Evolutionary conservation across 2,329 filamentous ascomycete genomes (phyloP), one percentile per base, ranked within the genome.

Genomic region (Zasmidium citrigriseum): DNA sequence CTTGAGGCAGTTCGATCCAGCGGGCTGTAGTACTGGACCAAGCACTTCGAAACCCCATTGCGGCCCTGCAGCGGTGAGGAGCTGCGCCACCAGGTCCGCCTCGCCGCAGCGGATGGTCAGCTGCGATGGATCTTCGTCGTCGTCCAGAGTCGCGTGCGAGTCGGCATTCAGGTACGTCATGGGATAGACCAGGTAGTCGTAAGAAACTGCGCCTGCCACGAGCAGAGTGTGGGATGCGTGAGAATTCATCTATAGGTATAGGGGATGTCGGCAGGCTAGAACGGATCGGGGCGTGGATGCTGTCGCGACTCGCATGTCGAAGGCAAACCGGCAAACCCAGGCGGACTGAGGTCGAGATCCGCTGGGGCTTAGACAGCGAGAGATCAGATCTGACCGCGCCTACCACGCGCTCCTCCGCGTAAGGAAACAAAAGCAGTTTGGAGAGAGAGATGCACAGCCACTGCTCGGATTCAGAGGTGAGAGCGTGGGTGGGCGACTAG

Each of bases 161-260:
- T 55, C 20, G n/a, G 44, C 34, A 18, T 21, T 38, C 21, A 48
- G 12, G 12, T 48, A 58, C 63, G 64, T 70, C 23, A 18, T 38
- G n/a, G 67, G 69, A 60, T 68, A 71, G 46, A 73, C 55, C 25
- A 72, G 58, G 50, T 72, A 70, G 47, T 73, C 67, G 59, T 70
- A 70, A 14, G 70, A 70, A 25, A 73, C 69, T 47, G 63, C 66
- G 45, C 70, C 70, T 34, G 69, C 70, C 45, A 72, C 70, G 46
- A 70, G 62, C 57, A 73, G 56, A 27, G 63, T 62, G 52, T 65
- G 68, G 18, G 65, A 61, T 24, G 53, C 58, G 23, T 53, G 57
- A 47, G 47, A 44, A 56, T 51, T 56, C 58, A 57, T 57, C 60
- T 60, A 56, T 52, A 53, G 50, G 54, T 60, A 56, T 52, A 53